phyloP scores from a whole-genome alignment of 2,329 filamentous ascomycete genomes.

The Teratosphaeria zuluensis region DNA sequence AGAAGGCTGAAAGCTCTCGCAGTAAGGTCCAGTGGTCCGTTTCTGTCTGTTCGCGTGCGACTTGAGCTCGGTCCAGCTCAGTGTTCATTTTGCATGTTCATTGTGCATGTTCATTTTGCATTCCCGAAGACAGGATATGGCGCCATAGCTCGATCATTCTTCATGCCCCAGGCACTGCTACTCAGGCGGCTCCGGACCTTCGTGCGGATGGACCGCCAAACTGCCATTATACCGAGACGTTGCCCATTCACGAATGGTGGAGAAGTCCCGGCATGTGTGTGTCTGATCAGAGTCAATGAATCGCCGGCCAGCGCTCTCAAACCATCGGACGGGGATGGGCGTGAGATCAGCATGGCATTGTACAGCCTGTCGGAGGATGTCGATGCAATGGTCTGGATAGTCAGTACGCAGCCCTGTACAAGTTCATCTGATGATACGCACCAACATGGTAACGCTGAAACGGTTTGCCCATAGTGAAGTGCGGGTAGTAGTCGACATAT shows the following conservation, averaged over 20 bases:
- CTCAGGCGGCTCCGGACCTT: not conserved
- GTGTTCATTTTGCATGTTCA: no score
- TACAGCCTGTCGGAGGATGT: conserved; percentile 12
- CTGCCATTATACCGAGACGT: conserved; percentile 7
- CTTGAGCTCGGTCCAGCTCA: no score
- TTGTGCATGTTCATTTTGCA: no score
- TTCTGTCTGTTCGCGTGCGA: no score
- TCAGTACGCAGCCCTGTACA: not conserved
- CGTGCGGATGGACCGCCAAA: conserved; percentile 2
- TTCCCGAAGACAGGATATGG: no score
- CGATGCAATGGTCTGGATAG: conserved; percentile 10
- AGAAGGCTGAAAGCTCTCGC: no score
- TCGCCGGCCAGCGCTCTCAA: conserved; percentile 5
- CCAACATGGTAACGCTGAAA: not conserved
- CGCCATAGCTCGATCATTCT: no score
- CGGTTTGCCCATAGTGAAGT: not conserved
- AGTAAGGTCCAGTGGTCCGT: no score
- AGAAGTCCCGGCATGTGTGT: conserved; percentile 13
- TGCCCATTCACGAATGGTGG: conserved; percentile 7
- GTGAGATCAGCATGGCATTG: conserved; percentile 15
- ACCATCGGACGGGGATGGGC: conserved; percentile 12
- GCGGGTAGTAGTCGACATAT: conserved; percentile 4
- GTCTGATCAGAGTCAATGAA: conserved; percentile 12
- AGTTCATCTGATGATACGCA: not conserved
- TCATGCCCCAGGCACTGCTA: not conserved